phyloP scores from a whole-genome alignment of 306 rosid species.

The Purshia tridentata region DNA sequence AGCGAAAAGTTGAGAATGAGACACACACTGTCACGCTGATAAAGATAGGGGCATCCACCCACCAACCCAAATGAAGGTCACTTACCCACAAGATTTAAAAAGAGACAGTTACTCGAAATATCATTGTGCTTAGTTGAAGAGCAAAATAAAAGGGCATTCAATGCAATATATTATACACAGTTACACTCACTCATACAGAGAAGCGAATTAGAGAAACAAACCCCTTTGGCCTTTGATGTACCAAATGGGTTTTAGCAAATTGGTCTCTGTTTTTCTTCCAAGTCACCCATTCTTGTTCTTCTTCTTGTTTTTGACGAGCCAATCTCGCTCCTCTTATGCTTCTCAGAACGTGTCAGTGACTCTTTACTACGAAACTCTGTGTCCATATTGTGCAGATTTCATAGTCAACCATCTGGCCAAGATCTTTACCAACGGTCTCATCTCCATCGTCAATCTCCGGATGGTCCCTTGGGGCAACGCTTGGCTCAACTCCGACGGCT shows the following conservation, averaged over 20 bases:
- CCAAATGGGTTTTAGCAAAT: conserved; percentile 2
- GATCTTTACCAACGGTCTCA: conserved; percentile 68
- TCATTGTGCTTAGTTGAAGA: no score
- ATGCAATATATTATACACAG: no score
- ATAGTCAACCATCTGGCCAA: conserved; percentile 60
- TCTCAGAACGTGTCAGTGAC: conserved; percentile 51
- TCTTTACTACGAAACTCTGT: conserved; percentile 72
- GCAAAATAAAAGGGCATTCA: no score
- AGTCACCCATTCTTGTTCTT: neutral
- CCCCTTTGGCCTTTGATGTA: neutral
- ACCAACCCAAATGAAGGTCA: neutral
- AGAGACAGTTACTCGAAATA: neutral
- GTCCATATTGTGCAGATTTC: conserved; percentile 89
- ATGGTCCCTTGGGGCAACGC: conserved; percentile 94
- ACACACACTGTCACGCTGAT: neutral
- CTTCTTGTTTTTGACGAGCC: neutral
- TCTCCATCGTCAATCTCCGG: conserved; percentile 66
- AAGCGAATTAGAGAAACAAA: no score
- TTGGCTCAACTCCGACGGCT: conserved; percentile 48
- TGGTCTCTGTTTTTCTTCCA: neutral
- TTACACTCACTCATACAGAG: no score
- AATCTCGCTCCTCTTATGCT: conserved; percentile 14
- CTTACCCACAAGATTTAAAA: neutral
- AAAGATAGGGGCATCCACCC: neutral
- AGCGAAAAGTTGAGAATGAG: neutral